Conservation (phyloP, 2,329 filamentous ascomycete species). For the Neocucurbitaria cava region DNA sequence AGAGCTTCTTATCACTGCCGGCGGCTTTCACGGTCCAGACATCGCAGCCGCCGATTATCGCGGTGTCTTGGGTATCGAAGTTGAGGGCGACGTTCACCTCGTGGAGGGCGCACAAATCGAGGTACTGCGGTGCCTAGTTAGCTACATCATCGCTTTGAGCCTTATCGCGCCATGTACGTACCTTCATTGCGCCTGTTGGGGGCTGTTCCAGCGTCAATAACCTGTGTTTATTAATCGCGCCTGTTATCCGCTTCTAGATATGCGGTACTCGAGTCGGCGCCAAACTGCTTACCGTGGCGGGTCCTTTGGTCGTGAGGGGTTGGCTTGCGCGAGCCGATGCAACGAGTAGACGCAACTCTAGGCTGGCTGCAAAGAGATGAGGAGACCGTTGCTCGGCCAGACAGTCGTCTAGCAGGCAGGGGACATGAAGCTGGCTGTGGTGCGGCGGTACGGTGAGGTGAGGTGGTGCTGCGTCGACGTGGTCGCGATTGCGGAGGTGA, state of each 20-base stretch:
- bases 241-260: neutral
- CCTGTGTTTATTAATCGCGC: conserved; percentile 11
- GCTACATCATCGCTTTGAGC: conserved; percentile 36
- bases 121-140: conserved; percentile 68
- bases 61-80: conserved; percentile 92
- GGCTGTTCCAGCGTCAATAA: conserved; percentile 1
- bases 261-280: conserved; percentile 20
- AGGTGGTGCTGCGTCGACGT: conserved; percentile 29
- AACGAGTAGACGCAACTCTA: conserved; percentile 47
- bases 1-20: conserved; percentile 94
- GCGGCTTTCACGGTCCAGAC: conserved; percentile 97
- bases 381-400: conserved; percentile 48
- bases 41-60: conserved; percentile 92
- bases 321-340: conserved; percentile 46
- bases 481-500: conserved; percentile 35
- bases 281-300: conserved; percentile 29
- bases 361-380: conserved; percentile 52
- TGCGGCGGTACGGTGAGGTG: conserved; percentile 29
- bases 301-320: conserved; percentile 40
- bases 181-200: conserved; percentile 46
- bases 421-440: conserved; percentile 33
- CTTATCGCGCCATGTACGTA: conserved; percentile 31
- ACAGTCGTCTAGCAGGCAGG: conserved; percentile 49
- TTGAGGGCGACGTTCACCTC: conserved; percentile 91
- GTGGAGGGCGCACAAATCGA: conserved; percentile 90